Evolutionary conservation across 1,139 yeast genomes (phyloP), one percentile per base, ranked within the genome.

Genomic region (Meyerozyma elateridarum): DNA sequence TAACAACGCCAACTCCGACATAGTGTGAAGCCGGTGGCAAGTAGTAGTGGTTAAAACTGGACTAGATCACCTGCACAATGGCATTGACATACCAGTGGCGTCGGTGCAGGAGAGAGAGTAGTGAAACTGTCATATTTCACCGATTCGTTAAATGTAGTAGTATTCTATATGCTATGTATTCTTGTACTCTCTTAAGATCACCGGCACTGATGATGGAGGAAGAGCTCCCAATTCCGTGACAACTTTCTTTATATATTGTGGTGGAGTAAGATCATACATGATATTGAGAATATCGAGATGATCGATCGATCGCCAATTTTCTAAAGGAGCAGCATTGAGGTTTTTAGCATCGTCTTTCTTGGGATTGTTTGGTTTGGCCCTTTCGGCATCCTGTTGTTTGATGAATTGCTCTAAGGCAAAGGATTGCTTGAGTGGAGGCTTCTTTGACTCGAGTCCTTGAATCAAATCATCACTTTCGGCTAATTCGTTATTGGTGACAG

Each of bases 121-220:
- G n/a, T n/a, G n/a, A n/a, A n/a, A n/a, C n/a, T n/a, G n/a, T n/a
- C n/a, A n/a, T n/a, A n/a, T n/a, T n/a, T n/a, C n/a, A n/a, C n/a
- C n/a, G n/a, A n/a, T n/a, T n/a, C n/a, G n/a, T n/a, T n/a, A n/a
- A 22, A 22, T 6, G 15, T 8, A 22, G 11, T 22, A 8, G 13
- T 22, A 14, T 22, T 11, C 12, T 21, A 21, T 7, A 18, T 18
- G 24, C 24, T 61, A 58, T 38, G 68, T 62, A 46, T 69, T 71
- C 59, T 85, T 85, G 59, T 91, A 91, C 56, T 91, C 98, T 59
- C 97, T 76, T 48, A 91, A 69, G 40, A 91, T 87, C 28, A 91
- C 97, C 19, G 98, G 98, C 38, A 91, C 97, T 2, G 97, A 87
- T 6, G 95, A 85, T 28, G 98, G 95, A 5, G 98, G 98, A 44